Conservation (phyloP, 2,329 filamentous ascomycete genomes). For the Bretziella fagacearum region DNA sequence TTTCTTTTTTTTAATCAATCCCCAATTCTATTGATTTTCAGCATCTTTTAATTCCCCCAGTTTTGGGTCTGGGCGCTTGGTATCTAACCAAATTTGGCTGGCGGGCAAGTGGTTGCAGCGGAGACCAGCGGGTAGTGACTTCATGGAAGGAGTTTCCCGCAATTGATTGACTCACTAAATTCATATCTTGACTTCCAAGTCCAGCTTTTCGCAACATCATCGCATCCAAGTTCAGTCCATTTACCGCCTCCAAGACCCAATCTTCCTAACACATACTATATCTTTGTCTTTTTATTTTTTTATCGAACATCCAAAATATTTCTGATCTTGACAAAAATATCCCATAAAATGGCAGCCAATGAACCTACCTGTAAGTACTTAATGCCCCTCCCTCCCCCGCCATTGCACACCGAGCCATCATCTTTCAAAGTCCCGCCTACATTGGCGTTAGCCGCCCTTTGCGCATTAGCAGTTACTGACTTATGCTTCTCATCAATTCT, state of each 20-base stretch:
- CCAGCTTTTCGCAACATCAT: neutral
- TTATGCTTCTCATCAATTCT: neutral
- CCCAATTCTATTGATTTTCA: too few species aligned
- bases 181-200: constrained; percentile 4
- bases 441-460: neutral
- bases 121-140: constrained; percentile 1
- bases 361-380: neutral
- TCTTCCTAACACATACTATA: neutral
- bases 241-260: neutral
- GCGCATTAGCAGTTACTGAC: neutral
- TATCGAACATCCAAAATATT: too few species aligned
- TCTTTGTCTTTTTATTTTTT: too few species aligned
- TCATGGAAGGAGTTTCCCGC: neutral
- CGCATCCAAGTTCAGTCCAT: neutral
- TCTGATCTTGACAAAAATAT: too few species aligned
- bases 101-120: neutral
- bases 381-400: neutral
- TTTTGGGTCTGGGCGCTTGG: too few species aligned
- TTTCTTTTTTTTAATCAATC: too few species aligned
- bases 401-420: neutral
- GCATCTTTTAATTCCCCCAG: too few species aligned
- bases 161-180: neutral
- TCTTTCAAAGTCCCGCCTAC: too few species aligned
- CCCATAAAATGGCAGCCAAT: too few species aligned
- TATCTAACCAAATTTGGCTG: too few species aligned